phyloP scores from a whole-genome alignment of 345 rosid species.

The Schrenkiella parvula region DNA sequence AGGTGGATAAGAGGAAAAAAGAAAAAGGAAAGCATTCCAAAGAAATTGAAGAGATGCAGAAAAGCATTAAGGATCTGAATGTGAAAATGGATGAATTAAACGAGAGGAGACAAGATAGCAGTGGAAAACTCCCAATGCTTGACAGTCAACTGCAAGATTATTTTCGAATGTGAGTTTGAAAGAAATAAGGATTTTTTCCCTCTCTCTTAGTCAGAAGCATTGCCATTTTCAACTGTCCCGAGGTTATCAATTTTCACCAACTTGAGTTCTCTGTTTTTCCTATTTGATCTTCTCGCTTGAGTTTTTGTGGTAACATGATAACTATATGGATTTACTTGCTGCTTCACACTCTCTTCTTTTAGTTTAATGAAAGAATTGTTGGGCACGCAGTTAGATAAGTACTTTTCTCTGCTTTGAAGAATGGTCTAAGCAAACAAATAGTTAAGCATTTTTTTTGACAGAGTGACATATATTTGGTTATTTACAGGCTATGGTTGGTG shows the following conservation, averaged over 20 bases:
- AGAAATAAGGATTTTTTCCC: background rate
- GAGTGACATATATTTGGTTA: background rate
- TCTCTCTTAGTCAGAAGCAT: conserved; percentile 5
- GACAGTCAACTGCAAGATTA: conserved; percentile 76
- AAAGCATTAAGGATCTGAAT: conserved; percentile 64
- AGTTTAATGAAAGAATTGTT: background rate
- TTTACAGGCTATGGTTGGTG: background rate
- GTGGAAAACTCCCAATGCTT: conserved; percentile 74
- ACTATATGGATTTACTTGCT: conserved; percentile 7
- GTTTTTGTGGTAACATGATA: conserved; percentile 8
- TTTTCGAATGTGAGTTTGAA: conserved; percentile 74
- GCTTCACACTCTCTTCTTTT: background rate
- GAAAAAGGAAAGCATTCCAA: conserved; percentile 70
- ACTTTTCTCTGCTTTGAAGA: conserved; percentile 3
- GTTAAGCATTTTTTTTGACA: background rate
- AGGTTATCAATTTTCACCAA: background rate
- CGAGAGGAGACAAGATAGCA: conserved; percentile 74
- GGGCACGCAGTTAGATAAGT: background rate
- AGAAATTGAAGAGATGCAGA: conserved; percentile 63
- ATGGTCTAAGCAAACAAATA: conserved; percentile 13
- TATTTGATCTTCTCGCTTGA: background rate
- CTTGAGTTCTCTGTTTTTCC: conserved; percentile 4
- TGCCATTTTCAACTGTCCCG: background rate
- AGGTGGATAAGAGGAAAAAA: conserved; percentile 63
- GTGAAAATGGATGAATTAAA: conserved; percentile 63